Base-by-base conservation (phyloP, 2,329 filamentous ascomycete genomes). In the Tothia fuscella region DNA sequence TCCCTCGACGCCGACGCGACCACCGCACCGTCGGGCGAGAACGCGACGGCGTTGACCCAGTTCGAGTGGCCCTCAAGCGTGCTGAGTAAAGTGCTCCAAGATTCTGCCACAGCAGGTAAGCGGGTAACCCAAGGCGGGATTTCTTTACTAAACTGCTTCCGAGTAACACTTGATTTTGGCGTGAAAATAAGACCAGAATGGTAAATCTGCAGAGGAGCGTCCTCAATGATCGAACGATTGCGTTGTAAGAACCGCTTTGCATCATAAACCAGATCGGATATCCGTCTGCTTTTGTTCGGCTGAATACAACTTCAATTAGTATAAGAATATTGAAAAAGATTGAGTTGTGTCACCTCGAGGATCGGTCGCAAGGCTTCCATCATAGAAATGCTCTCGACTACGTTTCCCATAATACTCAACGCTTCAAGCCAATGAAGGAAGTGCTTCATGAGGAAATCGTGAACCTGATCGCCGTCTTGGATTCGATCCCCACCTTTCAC, bases 141-240 rank as follows among this genome's bases (percentile, higher is more conserved):
- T 26, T 17, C 21, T 14, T 35, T 20, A 16, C 41, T 7, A 47
- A 56, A 59, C 4, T 38, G 36, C 24, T 47, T 47, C 38, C 52
- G 46, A 20, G 61, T 46, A 10, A 53, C 43, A 38, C 51, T 55
- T 10, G 16, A 41, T 42, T 30, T 35, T 22, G 58, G 59, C 17
- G 48, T 44, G 43, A 61, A 63, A 10, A 56, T 35, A 1, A 62
- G 44, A 5, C 53, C 60, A 9, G 53, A 54, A 20, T 16, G 50
- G 45, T 64, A 62, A 12, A 56, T 33, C 46, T 63, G 57, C 17
- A 64, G 55, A 9, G 61, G 61, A 10, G 52, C 51, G 30, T 42
- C 37, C 26, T 57, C 48, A 25, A 53, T 48, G 22, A 61, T 51
- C 10, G 52, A 47, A n/a, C 44, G 21, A 43, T 54, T 53, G 30